Base-by-base conservation (phyloP, 768 basidiomycete species). In the Panus rudis region DNA sequence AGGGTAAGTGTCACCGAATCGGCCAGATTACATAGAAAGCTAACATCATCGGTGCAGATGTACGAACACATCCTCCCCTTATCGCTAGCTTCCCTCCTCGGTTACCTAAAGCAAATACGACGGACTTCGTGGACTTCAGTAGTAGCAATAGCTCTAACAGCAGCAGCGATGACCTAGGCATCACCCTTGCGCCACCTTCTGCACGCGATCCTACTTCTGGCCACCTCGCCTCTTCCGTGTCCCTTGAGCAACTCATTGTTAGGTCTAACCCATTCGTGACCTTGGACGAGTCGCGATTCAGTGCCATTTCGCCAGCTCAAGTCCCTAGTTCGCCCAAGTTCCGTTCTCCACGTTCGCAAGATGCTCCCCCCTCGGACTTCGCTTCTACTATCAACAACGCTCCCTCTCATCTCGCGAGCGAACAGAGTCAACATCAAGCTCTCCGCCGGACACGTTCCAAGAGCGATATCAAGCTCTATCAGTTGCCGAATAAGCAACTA, bases 21-120 rank as follows among this genome's bases (percentile, higher is more conserved):
- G 14, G 8, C 37, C 12, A 6, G 12, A 26, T 37, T 20, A 22
- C n/a, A 37, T 19, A 14, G 19, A 20, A 20, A 10, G 19, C 35
- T 37, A 4, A 22, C 25, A 4, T 27, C 11, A 23, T 43, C 17
- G 19, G 27, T 37, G 16, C 48, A 82, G 84, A 81, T 60, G 73
- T 83, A 19, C 75, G 79, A 4, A 79, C 78, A 1, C 81, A 81
- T 47, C 77, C 76, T 6, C 81, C 83, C 1, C 60, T 84, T 14
- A 65, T 76, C 45, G 65, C 76, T 47, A 70, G 70, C 22, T 84
- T 82, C 55, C 81, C 68, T n/a, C 63, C 79, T n/a, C n/a, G n/a
- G 26, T 66, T 66, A 3, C 57, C 59, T 33, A 20, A 35, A 28
- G 11, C n/a, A n/a, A n/a, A n/a, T n/a, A n/a, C n/a, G n/a, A n/a